Base-by-base conservation (phyloP, 176 grass and related monocot genomes). In the Musa itinerans region DNA sequence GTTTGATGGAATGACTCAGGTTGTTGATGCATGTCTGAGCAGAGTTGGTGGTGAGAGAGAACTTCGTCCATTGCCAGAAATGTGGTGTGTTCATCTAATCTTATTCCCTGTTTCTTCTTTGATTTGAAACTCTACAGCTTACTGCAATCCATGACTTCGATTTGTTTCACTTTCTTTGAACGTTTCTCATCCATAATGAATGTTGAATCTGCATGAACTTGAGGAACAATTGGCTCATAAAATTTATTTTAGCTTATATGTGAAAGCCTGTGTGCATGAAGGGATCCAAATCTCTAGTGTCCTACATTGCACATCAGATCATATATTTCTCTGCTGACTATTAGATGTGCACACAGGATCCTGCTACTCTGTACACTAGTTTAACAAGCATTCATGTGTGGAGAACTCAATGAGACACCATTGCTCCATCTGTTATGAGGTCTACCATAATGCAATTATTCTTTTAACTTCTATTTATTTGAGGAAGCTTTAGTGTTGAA, bases 371-470 rank as follows among this genome's bases (percentile, higher is more conserved):
- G 76, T 86, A 11, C 78, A 77, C 43, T 83, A 93, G 21, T 80
- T 72, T 17, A 81, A 85, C n/a, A 90, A 85, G 71, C 94, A 97
- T 79, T 63, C 22, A 20, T 97, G 94, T 76, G 81, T 97, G 69
- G 90, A 97, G 67, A 88, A 85, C 80, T 87, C 94, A 12, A 93
- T 97, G 94, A 88, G 85, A 75, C 89, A 97, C 72, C 77, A 93
- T 79, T 93, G 94, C 77, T 82, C 88, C 3, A 93, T 97, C 80
- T 97, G 90, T 82, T 97, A 93, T 53, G 94, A 97, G 89, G 93
- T 96, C 19, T 76, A 10, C 52, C n/a, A 53, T 22, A 20, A 17
- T 17, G 12, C 62, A 2, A 55, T 27, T 2, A 54, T 59, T 74
- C 14, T 78, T n/a, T 19, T 67, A 22, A 15, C 61, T 55, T 77